Base-by-base conservation (phyloP, 2,329 filamentous ascomycete genomes). In the Venturia asperata region DNA sequence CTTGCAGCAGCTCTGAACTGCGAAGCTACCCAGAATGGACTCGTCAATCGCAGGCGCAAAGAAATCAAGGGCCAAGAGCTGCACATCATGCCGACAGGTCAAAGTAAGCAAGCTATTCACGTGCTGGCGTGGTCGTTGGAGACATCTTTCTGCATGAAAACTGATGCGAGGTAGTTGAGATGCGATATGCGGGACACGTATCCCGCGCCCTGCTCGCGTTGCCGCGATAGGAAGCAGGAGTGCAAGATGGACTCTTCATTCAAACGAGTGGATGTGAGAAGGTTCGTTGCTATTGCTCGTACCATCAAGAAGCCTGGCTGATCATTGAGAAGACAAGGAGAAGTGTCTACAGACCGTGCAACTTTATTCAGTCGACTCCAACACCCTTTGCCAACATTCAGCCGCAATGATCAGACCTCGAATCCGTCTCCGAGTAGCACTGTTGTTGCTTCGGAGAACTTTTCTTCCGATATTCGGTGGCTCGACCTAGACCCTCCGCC, bases 221-320 rank as follows among this genome's bases (percentile, higher is more conserved):
- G 66, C 45, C 30, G 63, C 21, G 58, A 34, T 5, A 30, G 66
- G 21, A 66, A 67, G 30, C 58, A 49, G 45, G 66, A 67, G 19
- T 67, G 66, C 52, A 64, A 45, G 34, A 67, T 67, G 64, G 66
- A 67, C 41, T 45, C 66, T 21, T 41, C 65, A 17, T 67, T 67
- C 65, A 67, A 67, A 47, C 63, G 66, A 27, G 64, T 66, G 3
- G 63, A 34, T 11, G 55, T 63, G 19, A 49, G 62, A 60, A 63
- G 61, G 66, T 66, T 19, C 34, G 43, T 45, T 45, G 27, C 15
- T 7, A 27, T 27, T 64, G 24, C 30, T 37, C 30, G 19, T 52
- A 17, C 7, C 19, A 37, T 9, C 19, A 15, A 19, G 7, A 21
- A 34, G 10, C 15, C 15, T 17, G 6, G 19, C 27, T 58, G 30